These are phyloP conservation scores for Phaeosphaeria sp. DNA, from an alignment of 2,329 filamentous ascomycete genomes.

Conservation along the genomic window DNA sequence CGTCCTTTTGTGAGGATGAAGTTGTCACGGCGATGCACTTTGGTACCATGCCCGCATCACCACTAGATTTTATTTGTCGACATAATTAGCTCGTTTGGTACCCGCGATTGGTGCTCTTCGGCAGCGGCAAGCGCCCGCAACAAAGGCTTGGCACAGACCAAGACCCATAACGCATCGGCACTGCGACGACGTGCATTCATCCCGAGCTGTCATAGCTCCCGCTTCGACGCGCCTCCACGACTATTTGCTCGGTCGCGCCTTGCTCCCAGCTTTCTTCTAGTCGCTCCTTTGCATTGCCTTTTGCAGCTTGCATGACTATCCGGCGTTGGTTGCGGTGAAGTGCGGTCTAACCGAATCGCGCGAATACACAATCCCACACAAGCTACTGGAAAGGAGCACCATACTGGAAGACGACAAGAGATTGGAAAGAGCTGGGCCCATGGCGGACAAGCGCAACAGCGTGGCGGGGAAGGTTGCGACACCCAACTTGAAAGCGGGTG, in stretches of 20 bases:
- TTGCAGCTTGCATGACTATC: constrained; percentile 45
- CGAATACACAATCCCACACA: constrained; percentile 1
- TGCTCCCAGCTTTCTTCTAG: constrained; percentile 38
- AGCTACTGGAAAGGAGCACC: neutral
- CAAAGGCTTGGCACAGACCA: constrained; percentile 20
- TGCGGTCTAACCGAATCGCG: constrained; percentile 19
- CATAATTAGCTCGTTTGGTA: neutral
- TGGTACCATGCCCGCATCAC: neutral
- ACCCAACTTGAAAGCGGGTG: constrained; percentile 52
- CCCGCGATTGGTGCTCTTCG: neutral
- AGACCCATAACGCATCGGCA: constrained; percentile 20
- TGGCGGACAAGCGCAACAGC: constrained; percentile 68
- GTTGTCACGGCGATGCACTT: neutral
- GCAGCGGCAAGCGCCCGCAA: constrained; percentile 18
- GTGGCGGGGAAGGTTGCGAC: constrained; percentile 61
- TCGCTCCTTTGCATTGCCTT: constrained; percentile 49
- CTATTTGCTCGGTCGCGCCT: constrained; percentile 29
- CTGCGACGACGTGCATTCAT: constrained; percentile 21
- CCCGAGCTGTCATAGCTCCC: constrained; percentile 20
- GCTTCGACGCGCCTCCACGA: constrained; percentile 27
- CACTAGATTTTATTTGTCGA: constrained; percentile 7
- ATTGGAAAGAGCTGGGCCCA: constrained; percentile 52
- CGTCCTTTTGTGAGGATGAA: neutral
- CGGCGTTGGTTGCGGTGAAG: constrained; percentile 37
- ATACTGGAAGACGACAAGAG: constrained; percentile 1